Evolutionary conservation across 1,139 yeast genomes (phyloP), one percentile per base, ranked within the genome.

Genomic region (Yamadazyma atmosphaerica): DNA sequence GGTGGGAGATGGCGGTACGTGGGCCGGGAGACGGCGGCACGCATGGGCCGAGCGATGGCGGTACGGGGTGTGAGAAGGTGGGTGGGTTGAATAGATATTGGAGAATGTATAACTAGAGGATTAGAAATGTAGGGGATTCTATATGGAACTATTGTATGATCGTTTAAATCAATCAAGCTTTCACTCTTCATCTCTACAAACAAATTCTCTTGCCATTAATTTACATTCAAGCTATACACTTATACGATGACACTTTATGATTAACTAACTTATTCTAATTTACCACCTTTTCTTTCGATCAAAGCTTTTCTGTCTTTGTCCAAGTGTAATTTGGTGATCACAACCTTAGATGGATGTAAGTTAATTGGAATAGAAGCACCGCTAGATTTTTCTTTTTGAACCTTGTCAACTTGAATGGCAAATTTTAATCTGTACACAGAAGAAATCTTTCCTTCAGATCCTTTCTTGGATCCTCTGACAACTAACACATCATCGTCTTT

Each of bases 301-400:
- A 92, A 84, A 72, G 87, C 95, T 83, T 90, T 89, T 84, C 98
- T 87, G 85, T 92, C 96, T 79, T 87, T 87, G 84, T 92, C 97
- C 74, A 92, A 84, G 82, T 88, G 87, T 74, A 94, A 82, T 80
- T 89, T 88, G 79, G 98, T 92, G 75, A 94, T 87, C 76, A 92
- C 98, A 68, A 94, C 95, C 82, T 94, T 94, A 54, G 98, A 90
- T 72, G 99, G 96, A 81, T 89, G 96, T 62, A 94, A 80, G 86
- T 89, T 88, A 74, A 92, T 79, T 74, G 98, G 98, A 61, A 90
- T 86, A 51, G 97, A 81, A 66, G 96, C 95, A 78, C 98, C 98
- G 80, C 84, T 87, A 61, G 96, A 88, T 82, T 92, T 94, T 77
- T 92, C 98, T 79, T 85, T 87, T 79, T 92, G 83, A 72, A 94